Conservation (phyloP, 495 filamentous ascomycete genomes). For the Hypomontagnella monticulosa region DNA sequence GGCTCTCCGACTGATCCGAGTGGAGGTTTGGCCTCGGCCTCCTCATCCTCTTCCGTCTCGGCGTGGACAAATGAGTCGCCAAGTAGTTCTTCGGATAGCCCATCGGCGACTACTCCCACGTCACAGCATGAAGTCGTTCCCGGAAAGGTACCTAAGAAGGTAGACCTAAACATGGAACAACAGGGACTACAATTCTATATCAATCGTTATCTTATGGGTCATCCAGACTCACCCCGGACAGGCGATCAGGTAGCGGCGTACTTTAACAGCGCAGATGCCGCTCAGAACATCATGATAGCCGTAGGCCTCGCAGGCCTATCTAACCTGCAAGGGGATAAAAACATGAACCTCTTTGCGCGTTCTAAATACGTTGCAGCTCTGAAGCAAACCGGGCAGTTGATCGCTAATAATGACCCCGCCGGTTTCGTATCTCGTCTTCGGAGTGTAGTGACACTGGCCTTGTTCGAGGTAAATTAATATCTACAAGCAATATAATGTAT, state of each 20-base stretch:
- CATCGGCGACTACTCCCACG: conserved; percentile 4
- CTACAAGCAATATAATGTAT: neutral
- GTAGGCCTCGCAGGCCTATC: conserved; percentile 61
- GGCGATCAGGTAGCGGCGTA: conserved; percentile 40
- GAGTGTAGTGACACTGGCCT: conserved; percentile 54
- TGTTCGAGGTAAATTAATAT: conserved; percentile 54
- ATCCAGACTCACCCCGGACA: conserved; percentile 57
- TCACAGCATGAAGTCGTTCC: conserved; percentile 17
- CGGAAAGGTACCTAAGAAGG: conserved; percentile 38
- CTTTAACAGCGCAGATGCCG: conserved; percentile 40
- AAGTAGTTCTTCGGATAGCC: conserved; percentile 11
- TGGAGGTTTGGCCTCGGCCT: conserved; percentile 41
- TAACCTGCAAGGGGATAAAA: conserved; percentile 54
- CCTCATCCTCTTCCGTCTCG: conserved; percentile 13
- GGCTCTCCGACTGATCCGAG: conserved; percentile 34
- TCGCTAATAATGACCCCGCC: conserved; percentile 39
- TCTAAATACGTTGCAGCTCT: conserved; percentile 56
- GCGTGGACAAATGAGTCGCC: conserved; percentile 21
- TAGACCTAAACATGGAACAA: conserved; percentile 49
- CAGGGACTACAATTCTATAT: conserved; percentile 59
- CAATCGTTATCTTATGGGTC: conserved; percentile 57
- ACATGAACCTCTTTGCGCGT: conserved; percentile 49
- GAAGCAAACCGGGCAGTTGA: conserved; percentile 47
- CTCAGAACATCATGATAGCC: conserved; percentile 59
- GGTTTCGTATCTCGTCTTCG: conserved; percentile 47